phyloP scores from a whole-genome alignment of 2,329 filamentous ascomycete species.

The Xylaria sp. region DNA sequence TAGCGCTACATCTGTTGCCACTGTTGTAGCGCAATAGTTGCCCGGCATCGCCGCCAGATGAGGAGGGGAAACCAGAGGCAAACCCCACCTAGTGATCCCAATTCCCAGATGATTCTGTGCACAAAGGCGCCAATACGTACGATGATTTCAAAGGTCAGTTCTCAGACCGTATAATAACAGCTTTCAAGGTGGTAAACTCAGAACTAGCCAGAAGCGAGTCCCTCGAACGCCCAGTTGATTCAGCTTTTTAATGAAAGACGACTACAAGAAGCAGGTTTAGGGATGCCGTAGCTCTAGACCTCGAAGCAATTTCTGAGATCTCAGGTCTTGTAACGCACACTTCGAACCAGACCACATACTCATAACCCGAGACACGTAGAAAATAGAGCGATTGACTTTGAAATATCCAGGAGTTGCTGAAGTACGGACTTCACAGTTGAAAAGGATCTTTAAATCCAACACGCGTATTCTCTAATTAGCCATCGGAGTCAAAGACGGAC shows the following conservation, averaged over 20 bases:
- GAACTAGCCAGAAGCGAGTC: not conserved
- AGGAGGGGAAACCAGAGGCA: not conserved
- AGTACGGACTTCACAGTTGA: not conserved
- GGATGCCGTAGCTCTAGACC: not conserved
- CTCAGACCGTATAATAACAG: not conserved
- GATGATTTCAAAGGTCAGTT: not conserved
- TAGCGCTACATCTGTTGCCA: not conserved
- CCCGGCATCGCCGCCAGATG: not conserved
- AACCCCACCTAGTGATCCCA: not conserved
- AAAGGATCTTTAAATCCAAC: too few species aligned
- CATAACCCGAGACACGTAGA: not conserved
- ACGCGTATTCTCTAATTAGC: not conserved
- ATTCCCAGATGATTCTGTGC: not conserved
- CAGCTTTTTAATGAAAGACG: not conserved
- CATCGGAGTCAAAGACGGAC: not conserved
- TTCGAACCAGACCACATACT: not conserved
- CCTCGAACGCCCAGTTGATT: not conserved
- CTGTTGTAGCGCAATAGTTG: not conserved
- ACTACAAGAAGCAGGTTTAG: not conserved
- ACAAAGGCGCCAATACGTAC: not conserved
- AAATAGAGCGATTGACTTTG: not conserved
- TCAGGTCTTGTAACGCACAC: not conserved
- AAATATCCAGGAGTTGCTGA: not conserved
- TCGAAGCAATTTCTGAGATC: not conserved
- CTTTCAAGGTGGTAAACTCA: not conserved